Percentiles rank a stretch among this genome's conserved stretches.
Evolutionary conservation across 2,329 filamentous ascomycete genomes (phyloP).

Genomic region (Neofusicoccum cordaticola): DNA sequence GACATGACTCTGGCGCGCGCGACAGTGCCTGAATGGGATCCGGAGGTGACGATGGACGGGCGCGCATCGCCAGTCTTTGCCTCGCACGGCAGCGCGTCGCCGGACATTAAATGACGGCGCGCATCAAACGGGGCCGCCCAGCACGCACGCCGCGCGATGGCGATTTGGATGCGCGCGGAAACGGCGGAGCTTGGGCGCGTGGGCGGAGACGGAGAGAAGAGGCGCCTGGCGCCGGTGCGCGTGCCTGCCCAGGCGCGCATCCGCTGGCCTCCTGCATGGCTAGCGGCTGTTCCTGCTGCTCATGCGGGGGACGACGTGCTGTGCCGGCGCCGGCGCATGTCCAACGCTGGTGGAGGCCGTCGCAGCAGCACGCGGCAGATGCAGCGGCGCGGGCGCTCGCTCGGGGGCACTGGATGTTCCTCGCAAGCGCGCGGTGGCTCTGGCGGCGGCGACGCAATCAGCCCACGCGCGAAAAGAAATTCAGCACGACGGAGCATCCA

Average conservation of each 20-base stretch:
- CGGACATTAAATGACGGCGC: slow-evolving; percentile 9
- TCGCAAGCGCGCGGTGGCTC: not conserved
- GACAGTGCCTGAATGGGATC: not conserved
- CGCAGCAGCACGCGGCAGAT: not conserved
- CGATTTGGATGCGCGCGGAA: not conserved
- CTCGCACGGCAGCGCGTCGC: not conserved
- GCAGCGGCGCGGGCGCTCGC: not conserved
- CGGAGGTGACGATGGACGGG: slow-evolving; percentile 1
- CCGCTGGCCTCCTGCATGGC: slow-evolving; percentile 1
- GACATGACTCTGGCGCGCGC: slow-evolving; percentile 1
- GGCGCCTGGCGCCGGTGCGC: not conserved
- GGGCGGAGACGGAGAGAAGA: not conserved
- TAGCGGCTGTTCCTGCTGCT: slow-evolving; percentile 11
- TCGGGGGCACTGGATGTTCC: not conserved
- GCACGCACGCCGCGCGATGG: not conserved
- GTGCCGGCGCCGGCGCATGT: not conserved
- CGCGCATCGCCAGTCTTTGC: not conserved
- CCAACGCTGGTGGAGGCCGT: not conserved
- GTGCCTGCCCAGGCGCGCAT: slow-evolving; percentile 2
- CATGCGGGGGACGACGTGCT: slow-evolving; percentile 10
- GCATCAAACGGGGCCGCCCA: not conserved
- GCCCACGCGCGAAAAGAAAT: slow-evolving; percentile 11
- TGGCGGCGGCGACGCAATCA: not conserved
- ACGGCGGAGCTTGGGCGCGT: not conserved
- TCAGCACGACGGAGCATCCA: not conserved